Evolutionary conservation across 2,329 filamentous ascomycete genomes (phyloP), one percentile per base, ranked within the genome.

Genomic region (Sporothrix humicola): DNA sequence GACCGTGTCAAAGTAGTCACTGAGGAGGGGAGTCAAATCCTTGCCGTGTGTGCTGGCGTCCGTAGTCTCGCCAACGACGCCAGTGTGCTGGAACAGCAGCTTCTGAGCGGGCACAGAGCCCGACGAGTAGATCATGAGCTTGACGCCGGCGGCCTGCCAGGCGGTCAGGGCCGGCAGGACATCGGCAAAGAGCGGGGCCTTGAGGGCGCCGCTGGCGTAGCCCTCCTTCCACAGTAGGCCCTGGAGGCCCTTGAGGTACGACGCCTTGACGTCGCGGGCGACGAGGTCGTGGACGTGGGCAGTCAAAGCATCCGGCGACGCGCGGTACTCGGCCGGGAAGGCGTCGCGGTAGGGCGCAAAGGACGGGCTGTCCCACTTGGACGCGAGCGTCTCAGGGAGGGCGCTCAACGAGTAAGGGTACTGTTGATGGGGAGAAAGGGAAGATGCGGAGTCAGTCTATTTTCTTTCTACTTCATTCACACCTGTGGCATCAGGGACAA

Each of bases 61-160:
- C 6, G 44, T 17, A 26, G 66, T 44, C 3, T 37, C 9, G 2
- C 69, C 75, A 3, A 71, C 73, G 8, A 87, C 85, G 75, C 88
- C 84, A 58, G 89, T 90, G 79, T 94, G 89, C 74, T 86, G 85
- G 82, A 95, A 95, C 76, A 95, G 87, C 75, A 95, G 84, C 82
- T 94, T 93, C 85, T 96, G 93, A 15, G 93, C 93, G 23, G 91
- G 87, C 6, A 95, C 91, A 26, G 92, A 94, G 46, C 93, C 93
- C 13, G 92, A 94, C 3, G 92, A 94, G 83, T 95, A 96, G 79
- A 96, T 95, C 78, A 92, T 88, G 76, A 95, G 86, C 74, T 84
- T 84, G 75, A 88, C 83, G 37, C 86, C 87, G 44, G 84, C 81
- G 17, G 82, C 80, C 72, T 87, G 85, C 89, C 92, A 94, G 59